Base-by-base conservation (phyloP, 441 rosid species). In the Arabidopsis hybrid region DNA sequence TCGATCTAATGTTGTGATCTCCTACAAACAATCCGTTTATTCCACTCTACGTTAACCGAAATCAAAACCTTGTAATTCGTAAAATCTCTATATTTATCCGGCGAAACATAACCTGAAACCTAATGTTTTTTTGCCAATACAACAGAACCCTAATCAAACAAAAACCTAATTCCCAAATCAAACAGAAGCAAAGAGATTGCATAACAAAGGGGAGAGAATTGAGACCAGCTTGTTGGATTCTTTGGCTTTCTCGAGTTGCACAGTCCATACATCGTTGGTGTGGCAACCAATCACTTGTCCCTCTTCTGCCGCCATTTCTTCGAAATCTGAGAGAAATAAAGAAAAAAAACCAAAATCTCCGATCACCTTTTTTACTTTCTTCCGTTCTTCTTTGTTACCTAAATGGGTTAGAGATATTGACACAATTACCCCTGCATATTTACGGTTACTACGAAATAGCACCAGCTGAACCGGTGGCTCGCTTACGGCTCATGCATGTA, bases 261-360 rank as follows among this genome's bases (percentile, higher is more conserved):
- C 55, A 4, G 61, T 35, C 78, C 78, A 78, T 0, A 72, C 81
- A 53, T 78, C 81, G 31, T 38, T 34, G 56, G 71, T 8, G 67
- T 78, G 81, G 21, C 77, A 67, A 73, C 78, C 71, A 62, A 78
- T 78, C 65, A 73, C 81, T 57, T 78, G 81, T 46, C 81, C 81
- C 12, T 78, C 81, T 62, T 73, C 81, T 36, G 78, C 81, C 53
- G 78, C 74, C 81, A 78, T 78, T 52, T 47, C 73, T 61, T 53
- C 65, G 0, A 34, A 14, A 59, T 42, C 80, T 57, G 32, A n/a
- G 35, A 29, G 2, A 5, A 6, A n/a, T n/a, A n/a, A n/a, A n/a
- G n/a, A 6, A 14, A 0, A 13, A 17, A 3, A 31, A 11, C 60
- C 12, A 53, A 64, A 42, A 34, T 21, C 4, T n/a, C 62, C 50